These are phyloP conservation scores for Beauveria australis DNA, from an alignment of 2,329 filamentous ascomycete species.

Conservation along the genomic window DNA sequence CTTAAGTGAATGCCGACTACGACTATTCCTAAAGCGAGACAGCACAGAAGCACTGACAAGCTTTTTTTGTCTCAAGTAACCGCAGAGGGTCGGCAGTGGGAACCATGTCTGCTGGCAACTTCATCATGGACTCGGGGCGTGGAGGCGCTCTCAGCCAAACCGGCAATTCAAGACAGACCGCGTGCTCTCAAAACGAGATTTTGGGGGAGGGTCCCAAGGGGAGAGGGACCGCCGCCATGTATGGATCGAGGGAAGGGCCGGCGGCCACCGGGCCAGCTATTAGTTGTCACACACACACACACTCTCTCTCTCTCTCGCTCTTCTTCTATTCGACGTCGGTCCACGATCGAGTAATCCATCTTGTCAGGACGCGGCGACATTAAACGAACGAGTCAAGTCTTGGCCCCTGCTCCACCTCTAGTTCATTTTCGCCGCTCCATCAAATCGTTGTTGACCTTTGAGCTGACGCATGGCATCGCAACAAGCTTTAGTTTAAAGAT, in stretches of 20 bases:
- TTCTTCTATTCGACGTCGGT: not conserved
- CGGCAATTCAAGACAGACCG: too few relatives aligned
- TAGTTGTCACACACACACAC: too few relatives aligned
- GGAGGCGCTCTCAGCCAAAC: not conserved
- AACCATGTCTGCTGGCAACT: too few relatives aligned
- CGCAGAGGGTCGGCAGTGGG: too few relatives aligned
- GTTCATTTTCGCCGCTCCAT: not conserved
- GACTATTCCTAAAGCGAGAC: not conserved
- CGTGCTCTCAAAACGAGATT: not conserved
- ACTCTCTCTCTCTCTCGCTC: too few relatives aligned
- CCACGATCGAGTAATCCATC: not conserved
- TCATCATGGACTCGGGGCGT: not conserved
- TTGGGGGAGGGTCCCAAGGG: not conserved
- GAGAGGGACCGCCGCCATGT: not conserved
- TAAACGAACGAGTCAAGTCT: not conserved
- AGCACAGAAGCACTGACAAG: not conserved
- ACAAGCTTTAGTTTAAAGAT: slow-evolving; percentile 8
- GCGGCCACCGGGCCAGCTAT: not conserved
- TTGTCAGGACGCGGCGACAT: not conserved
- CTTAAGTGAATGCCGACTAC: not conserved
- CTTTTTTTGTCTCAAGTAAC: not conserved
- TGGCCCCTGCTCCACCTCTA: not conserved
- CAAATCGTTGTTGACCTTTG: not conserved
- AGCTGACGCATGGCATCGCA: not conserved
- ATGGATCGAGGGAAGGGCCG: not conserved